These are phyloP conservation scores for Solanum verrucosum DNA, from an alignment of 257 asterid species.

Conservation along the genomic window DNA sequence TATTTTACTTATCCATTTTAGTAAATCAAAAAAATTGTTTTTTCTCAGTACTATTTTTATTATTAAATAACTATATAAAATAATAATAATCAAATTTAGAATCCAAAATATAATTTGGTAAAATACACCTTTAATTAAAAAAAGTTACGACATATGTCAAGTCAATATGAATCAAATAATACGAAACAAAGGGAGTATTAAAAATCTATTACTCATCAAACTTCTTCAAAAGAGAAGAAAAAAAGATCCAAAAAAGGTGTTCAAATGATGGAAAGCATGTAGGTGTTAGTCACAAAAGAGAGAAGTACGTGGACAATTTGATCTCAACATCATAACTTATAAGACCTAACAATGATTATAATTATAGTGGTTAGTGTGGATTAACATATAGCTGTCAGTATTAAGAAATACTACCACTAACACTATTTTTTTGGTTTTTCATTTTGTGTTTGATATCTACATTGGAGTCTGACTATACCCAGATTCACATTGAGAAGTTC, in stretches of 20 bases:
- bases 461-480: too few relatives aligned
- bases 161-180: background rate
- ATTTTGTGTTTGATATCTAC: rapidly evolving
- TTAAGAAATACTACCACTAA: background rate
- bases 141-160: background rate
- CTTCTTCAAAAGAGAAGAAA: background rate
- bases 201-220: background rate
- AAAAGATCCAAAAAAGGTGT: background rate
- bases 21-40: background rate
- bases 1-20: background rate
- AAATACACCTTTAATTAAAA: background rate
- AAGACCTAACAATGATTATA: background rate
- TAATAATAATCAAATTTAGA: background rate
- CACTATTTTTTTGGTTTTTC: background rate
- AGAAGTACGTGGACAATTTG: background rate
- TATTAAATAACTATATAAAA: too few relatives aligned
- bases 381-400: background rate
- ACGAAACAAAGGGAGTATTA: background rate
- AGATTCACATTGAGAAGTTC: rapidly evolving
- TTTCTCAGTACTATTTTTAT: too few relatives aligned
- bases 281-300: background rate
- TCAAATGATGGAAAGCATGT: background rate
- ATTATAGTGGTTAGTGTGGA: background rate
- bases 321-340: background rate
- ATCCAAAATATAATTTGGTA: background rate